Conservation (phyloP, 805 yeast species). For the Sugiyamaella mastotermitis region DNA sequence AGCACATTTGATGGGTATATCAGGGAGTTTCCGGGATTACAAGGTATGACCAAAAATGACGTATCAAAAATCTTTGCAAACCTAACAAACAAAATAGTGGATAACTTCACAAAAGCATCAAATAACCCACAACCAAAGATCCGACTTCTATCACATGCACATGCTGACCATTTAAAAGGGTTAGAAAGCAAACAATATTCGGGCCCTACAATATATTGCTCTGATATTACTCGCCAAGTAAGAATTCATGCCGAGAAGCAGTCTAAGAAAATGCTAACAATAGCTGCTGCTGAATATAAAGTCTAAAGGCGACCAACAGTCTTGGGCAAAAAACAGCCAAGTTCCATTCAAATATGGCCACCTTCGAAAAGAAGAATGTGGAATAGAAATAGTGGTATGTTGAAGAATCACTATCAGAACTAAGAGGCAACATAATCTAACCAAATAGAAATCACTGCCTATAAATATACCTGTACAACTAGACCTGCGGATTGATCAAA, state of each 20-base stretch:
- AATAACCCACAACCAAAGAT: constrained; percentile 22
- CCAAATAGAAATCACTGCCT: constrained; percentile 11
- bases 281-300: too few species aligned
- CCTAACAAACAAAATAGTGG: too few species aligned
- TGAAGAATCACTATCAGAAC: too few species aligned
- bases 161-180: constrained; percentile 50
- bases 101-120: constrained; percentile 22
- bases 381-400: constrained; percentile 9
- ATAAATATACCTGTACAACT: constrained; percentile 21
- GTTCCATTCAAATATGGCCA: constrained; percentile 12
- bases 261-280: too few species aligned
- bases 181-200: constrained; percentile 33
- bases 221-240: constrained; percentile 34
- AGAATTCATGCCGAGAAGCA: neutral
- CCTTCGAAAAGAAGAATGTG: constrained; percentile 10
- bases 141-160: constrained; percentile 46
- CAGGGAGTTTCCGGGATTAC: constrained; percentile 43
- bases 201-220: constrained; percentile 42
- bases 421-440: neutral
- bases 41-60: too few species aligned
- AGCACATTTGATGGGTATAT: constrained; percentile 42
- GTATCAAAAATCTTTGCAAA: too few species aligned
- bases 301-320: too few species aligned
- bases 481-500: constrained; percentile 13
- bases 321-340: too few species aligned